phyloP scores from a whole-genome alignment of 768 basidiomycete genomes.

The Dioszegia aurantiaca region DNA sequence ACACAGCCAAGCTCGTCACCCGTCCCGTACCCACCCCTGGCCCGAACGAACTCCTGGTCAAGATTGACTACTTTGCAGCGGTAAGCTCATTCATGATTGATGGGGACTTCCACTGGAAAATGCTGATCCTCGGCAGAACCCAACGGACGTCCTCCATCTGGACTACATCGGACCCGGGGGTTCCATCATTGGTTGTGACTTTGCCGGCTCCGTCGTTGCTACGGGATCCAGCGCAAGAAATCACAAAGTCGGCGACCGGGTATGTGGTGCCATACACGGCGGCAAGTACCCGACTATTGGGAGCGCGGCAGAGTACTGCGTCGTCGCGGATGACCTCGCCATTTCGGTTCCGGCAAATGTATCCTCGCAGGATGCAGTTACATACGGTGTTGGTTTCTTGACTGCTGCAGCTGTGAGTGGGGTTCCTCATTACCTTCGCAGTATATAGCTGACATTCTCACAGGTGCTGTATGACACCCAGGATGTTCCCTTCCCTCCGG shows the following conservation, averaged over 20 bases:
- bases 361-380: conserved; percentile 19
- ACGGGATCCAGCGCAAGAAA: conserved; percentile 15
- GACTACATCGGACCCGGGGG: conserved; percentile 18
- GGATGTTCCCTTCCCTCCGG: conserved; percentile 10
- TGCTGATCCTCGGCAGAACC: conserved; percentile 18
- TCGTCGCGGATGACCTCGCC: conserved; percentile 21
- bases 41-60: conserved; percentile 40
- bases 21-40: conserved; percentile 23
- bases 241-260: conserved; percentile 29
- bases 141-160: conserved; percentile 36
- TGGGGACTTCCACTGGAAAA: too few relatives aligned
- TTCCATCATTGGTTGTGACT: conserved; percentile 40
- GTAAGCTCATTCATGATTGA: conserved; percentile 22
- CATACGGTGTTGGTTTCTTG: conserved; percentile 32
- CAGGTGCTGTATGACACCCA: conserved; percentile 8
- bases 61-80: conserved; percentile 36
- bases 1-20: neutral
- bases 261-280: conserved; percentile 38
- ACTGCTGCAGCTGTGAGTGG: conserved; percentile 36
- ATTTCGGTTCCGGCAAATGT: conserved; percentile 34
- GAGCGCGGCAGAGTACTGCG: conserved; percentile 33
- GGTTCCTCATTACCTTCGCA: neutral
- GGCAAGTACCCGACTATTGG: conserved; percentile 32
- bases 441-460: neutral
- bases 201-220: conserved; percentile 30